Base-by-base conservation (phyloP, 2,329 filamentous ascomycete species). In the Rutstroemia sp. region DNA sequence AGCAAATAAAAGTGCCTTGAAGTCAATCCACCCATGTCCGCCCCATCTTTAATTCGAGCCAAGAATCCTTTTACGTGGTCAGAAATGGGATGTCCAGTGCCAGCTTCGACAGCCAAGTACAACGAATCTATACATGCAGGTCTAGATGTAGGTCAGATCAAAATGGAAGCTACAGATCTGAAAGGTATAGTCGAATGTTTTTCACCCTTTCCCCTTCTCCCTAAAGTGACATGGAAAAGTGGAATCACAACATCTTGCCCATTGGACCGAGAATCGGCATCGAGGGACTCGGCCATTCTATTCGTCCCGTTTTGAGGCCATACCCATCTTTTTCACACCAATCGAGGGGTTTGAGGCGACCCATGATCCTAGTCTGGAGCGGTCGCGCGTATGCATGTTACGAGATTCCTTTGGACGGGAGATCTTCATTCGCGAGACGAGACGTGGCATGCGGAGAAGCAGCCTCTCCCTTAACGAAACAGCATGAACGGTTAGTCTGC, bases 81-180 rank as follows among this genome's bases (percentile, higher is more conserved):
- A 54, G 47, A 42, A 54, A 54, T 54, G 51, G 44, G 51, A 54
- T 54, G 38, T 38, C 44, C 40, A 34, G 34, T 39, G n/a, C 50
- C 30, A 34, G 30, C 39, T 34, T 21, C 25, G 16, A 23, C 8
- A 12, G 21, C 9, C 44, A 23, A 36, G 40, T 48, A 48, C 23
- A 48, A 48, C 51, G 25, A 39, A 39, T 45, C 27, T 8, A 38
- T 46, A 14, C 21, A 54, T 48, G 51, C 51, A 54, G 51, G 51
- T 48, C 51, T 54, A 48, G 51, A 54, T 54, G 21, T n/a, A 30
- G 44, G 44, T 54, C 40, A 54, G 44, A 54, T 54, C 16, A 48
- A 40, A 40, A 39, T 54, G 34, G 44, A 48, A 54, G 38, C 12
- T n/a, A 48, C 19, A 25, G 51, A 54, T 48, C 51, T 54, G 39